Base-by-base conservation (phyloP, 1,139 yeast species). In the Nematodospora anomalae region DNA sequence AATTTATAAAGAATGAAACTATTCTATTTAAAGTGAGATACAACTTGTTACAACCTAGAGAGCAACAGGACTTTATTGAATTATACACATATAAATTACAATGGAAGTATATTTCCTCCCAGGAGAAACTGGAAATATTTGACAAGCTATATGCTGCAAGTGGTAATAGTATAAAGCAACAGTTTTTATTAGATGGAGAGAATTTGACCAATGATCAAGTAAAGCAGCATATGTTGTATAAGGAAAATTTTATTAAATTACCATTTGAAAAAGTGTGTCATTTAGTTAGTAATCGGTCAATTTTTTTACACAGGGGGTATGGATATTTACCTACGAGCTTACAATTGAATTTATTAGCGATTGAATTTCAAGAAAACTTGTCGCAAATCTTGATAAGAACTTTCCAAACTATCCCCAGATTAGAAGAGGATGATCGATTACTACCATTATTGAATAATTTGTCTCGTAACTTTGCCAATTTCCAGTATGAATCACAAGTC, bases 361-460 rank as follows among this genome's bases (percentile, higher is more conserved):
- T 66, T 28, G 96, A 88, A 56, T 90, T 83, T 55, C 67, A 78
- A 35, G 71, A 69, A 11, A 65, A 66, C 36, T 68, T 94, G 34
- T 57, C 60, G 4, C 57, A 63, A 7, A 78, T 80, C 26, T 67
- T 92, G 42, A 61, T 80, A 15, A 66, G 71, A 40, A 87, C 97
- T 0, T 83, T 88, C 50, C 85, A 84, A 50, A 75, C 85, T 16
- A 64, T 90, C 37, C 95, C 97, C 3, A 71, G 94, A 13, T 66
- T 92, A 38, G 96, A 89, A 52, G 97, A 92, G 62, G 97, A 90
- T 54, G 95, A 89, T 55, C 71, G 99, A 42, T 62, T 92, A 32
- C 64, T 88, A 31, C 97, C 97, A 0, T 77, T 94, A 20, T 68
- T 92, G 43, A 79, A 80, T 53, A 89, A 89, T 52, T 62, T 92